Percentiles rank a stretch among this genome's conserved stretches.
phyloP scores from a whole-genome alignment of 768 basidiomycete genomes.

The Crepidotus variabilis region DNA sequence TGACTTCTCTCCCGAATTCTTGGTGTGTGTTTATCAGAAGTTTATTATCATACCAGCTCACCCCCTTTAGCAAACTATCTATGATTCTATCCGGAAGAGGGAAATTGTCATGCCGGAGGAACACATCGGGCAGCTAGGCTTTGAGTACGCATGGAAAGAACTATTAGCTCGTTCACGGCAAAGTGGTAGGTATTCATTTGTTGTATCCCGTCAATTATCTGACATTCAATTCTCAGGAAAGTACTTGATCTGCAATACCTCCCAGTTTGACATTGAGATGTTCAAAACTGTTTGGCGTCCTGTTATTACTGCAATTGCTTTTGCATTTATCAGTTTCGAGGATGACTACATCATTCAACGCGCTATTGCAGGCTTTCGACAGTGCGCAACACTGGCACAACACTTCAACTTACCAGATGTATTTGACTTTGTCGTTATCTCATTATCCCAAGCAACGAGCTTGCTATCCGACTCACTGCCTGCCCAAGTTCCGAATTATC shows the following conservation, averaged over 20 bases:
- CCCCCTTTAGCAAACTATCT: conserved; percentile 71
- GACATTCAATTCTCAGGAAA: conserved; percentile 37
- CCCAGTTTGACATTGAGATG: conserved; percentile 86
- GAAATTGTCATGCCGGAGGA: conserved; percentile 99
- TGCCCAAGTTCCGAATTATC: conserved; percentile 75
- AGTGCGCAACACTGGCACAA: conserved; percentile 91
- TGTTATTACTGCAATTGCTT: conserved; percentile 89
- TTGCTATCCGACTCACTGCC: conserved; percentile 74
- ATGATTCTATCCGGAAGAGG: conserved; percentile 88
- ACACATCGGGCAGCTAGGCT: conserved; percentile 92
- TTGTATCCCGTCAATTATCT: background rate
- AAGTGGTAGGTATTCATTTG: conserved; percentile 53
- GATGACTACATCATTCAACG: conserved; percentile 97
- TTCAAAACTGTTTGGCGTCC: conserved; percentile 94
- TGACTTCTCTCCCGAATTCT: conserved; percentile 82
- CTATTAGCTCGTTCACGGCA: conserved; percentile 76
- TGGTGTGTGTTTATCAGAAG: conserved; percentile 41
- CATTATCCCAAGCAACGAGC: conserved; percentile 88
- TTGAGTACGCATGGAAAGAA: conserved; percentile 99
- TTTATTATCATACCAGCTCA: background rate
- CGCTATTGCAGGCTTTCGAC: conserved; percentile 93
- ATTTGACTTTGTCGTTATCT: conserved; percentile 93
- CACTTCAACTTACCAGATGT: conserved; percentile 90
- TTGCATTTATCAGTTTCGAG: conserved; percentile 93
- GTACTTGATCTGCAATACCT: conserved; percentile 74